Evolutionary conservation across 768 basidiomycete species (phyloP), one percentile per base, ranked within the genome.

Genomic region (Rhodotorula kratochvilovae): DNA sequence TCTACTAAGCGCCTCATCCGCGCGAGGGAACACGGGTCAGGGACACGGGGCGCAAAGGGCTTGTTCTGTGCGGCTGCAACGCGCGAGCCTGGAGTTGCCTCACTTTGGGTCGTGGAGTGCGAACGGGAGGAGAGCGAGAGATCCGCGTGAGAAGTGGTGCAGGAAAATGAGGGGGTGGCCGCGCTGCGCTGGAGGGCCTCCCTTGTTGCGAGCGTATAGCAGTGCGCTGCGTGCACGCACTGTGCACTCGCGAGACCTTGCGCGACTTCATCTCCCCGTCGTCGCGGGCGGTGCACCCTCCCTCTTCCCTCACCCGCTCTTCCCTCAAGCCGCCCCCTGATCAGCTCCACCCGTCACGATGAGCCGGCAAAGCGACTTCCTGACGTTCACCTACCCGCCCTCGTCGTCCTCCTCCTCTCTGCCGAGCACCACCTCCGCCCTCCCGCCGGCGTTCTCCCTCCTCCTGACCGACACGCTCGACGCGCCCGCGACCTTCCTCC

Each of bases 381-480:
- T 71, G 25, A 23, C 59, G 21, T 61, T 61, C 46, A 48, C 61
- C 15, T 31, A 39, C 6, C 7, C 57, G 5, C 29, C 50, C 16
- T 12, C 42, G 16, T 5, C 62, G 0, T 33, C 51, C 2, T 33
- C 50, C 23, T 27, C 36, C 3, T n/a, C 23, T 29, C 15, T 21
- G 27, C 35, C 35, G 2, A 13, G 13, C 21, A 48, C 43, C 48
- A 50, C 48, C 31, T 57, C 54, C 3, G 16, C 64, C 36, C 51
- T 71, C 25, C 57, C 70, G 5, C 66, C 66, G 16, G 46, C 25
- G 21, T 19, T 56, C 57, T 45, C 61, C 3, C 35, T 67, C 56
- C 61, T 71, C 57, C 31, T 67, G 21, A 67, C 66, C 66, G 66
- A 67, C 51, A 51, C 66, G 21, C 58, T 67, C 66, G 59, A 23